Evolutionary conservation across 805 yeast genomes (phyloP).

Genomic region (Scheffersomyces ergatensis): DNA sequence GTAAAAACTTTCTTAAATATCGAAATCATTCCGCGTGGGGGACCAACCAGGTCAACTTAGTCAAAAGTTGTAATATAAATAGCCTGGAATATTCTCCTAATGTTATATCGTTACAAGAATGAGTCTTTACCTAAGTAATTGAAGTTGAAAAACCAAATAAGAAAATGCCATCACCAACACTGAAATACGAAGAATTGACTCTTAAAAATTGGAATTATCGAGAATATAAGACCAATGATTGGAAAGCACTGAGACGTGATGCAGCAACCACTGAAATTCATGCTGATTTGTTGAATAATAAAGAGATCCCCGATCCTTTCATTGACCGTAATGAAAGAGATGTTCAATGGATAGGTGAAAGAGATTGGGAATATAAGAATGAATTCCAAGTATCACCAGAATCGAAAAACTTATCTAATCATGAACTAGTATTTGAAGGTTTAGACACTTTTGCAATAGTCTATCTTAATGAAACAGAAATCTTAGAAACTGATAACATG

Average conservation of each 20-base stretch:
- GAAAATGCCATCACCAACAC: not conserved
- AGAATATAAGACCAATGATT: not conserved
- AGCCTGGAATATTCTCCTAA: too few species aligned
- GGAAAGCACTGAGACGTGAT: constrained; percentile 5
- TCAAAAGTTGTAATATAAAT: too few species aligned
- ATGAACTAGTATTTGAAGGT: constrained; percentile 39
- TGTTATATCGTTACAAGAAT: too few species aligned
- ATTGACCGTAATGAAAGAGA: constrained; percentile 38
- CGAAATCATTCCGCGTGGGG: too few species aligned
- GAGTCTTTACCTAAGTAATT: too few species aligned
- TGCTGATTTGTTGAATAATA: constrained; percentile 37
- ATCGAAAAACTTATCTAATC: constrained; percentile 11
- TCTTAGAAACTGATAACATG: constrained; percentile 43
- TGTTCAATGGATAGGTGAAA: constrained; percentile 51
- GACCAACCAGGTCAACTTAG: too few species aligned
- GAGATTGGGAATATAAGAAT: constrained; percentile 47
- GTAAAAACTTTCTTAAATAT: too few species aligned
- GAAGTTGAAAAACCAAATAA: too few species aligned
- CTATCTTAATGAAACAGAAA: constrained; percentile 32
- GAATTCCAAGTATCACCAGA: constrained; percentile 8
- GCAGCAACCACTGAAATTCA: constrained; percentile 27
- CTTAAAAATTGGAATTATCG: not conserved
- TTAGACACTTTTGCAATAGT: constrained; percentile 44
- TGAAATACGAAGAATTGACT: not conserved
- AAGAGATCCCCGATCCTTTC: constrained; percentile 46